These are phyloP conservation scores for Macaranga tanarius DNA, from an alignment of 441 rosid species.

Conservation along the genomic window DNA sequence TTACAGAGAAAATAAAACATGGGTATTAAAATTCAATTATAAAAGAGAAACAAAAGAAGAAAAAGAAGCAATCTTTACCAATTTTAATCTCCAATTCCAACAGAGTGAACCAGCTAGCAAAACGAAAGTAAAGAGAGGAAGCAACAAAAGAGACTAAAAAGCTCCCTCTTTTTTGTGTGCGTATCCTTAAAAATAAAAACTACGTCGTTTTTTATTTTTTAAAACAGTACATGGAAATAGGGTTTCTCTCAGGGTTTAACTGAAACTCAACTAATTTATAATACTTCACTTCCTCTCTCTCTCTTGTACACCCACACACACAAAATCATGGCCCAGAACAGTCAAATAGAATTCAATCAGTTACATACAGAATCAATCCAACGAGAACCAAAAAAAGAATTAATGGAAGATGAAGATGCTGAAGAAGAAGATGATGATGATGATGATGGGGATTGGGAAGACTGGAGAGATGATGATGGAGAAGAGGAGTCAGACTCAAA, in stretches of 20 bases:
- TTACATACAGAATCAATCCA: neutral
- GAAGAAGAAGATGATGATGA: conserved; percentile 41
- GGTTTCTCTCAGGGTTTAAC: conserved; percentile 11
- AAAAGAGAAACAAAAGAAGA: neutral
- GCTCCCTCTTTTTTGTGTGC: no score
- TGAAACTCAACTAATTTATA: no score
- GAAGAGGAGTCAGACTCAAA: conserved; percentile 38
- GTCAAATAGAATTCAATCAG: conserved; percentile 6
- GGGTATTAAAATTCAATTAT: neutral
- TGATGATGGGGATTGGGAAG: conserved; percentile 44
- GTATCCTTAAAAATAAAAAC: neutral
- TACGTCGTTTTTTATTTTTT: neutral
- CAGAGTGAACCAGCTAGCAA: no score
- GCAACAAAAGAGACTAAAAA: no score
- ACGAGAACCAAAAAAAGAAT: conserved; percentile 22
- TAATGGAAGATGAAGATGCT: conserved; percentile 31
- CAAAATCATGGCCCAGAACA: conserved; percentile 16
- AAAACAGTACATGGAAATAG: neutral
- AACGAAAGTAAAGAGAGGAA: no score
- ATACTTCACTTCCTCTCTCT: neutral
- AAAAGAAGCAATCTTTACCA: neutral
- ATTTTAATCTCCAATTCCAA: neutral
- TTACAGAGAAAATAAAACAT: conserved; percentile 2
- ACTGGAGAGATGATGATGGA: conserved; percentile 50
- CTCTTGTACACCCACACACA: neutral